These are phyloP conservation scores for Nitzschia sp. DNA, from an alignment of 108 stramenopile species.

Conservation along the genomic window DNA sequence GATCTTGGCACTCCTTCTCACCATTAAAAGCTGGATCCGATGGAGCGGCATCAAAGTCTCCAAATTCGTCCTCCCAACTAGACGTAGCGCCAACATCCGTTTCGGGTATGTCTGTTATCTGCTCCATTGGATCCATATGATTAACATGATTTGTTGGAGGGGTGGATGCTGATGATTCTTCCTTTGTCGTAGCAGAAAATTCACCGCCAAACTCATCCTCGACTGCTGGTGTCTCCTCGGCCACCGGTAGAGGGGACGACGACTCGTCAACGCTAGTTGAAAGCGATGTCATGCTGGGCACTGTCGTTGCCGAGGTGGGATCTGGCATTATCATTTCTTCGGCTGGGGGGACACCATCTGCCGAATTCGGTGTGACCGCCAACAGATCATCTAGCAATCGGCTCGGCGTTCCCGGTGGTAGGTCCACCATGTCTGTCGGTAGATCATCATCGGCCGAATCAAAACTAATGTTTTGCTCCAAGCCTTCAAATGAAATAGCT, in stretches of 20 bases:
- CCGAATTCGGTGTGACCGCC: neutral
- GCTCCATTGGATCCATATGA: no score
- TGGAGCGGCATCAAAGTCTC: conserved; percentile 22
- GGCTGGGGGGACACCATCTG: neutral
- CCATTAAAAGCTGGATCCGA: neutral
- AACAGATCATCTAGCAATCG: conserved; percentile 6
- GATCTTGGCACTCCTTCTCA: no score
- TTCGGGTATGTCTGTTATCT: no score
- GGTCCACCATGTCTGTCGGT: neutral
- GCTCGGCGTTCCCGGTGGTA: conserved; percentile 3
- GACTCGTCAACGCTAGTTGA: no score
- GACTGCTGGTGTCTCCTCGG: neutral
- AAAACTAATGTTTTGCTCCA: neutral
- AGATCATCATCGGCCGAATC: neutral
- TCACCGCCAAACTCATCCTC: conserved; percentile 31
- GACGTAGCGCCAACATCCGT: conserved; percentile 9
- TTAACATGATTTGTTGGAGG: neutral
- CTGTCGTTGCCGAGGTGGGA: neutral
- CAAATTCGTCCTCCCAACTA: conserved; percentile 10
- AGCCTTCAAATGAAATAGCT: neutral
- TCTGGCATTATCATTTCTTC: neutral
- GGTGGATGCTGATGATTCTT: neutral
- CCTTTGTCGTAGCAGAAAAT: neutral
- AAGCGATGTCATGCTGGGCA: no score
- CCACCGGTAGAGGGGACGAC: neutral